Base-by-base conservation (phyloP, 192 early-diverging fungal genomes). In the Podila clonocystis region DNA sequence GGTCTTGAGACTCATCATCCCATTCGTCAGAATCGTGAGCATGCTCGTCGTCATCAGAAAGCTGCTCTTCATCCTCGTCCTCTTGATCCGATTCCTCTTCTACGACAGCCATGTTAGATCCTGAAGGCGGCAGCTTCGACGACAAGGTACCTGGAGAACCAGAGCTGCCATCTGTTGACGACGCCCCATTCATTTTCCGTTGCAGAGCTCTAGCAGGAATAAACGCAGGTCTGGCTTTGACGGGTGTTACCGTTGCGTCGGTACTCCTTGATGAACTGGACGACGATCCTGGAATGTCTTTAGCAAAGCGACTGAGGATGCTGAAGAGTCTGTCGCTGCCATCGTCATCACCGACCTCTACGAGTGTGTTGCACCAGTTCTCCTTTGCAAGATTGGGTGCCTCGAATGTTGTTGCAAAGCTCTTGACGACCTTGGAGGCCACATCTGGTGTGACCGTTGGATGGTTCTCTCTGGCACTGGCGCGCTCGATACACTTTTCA, bases 141-240 rank as follows among this genome's bases (percentile, higher is more conserved):
- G 58, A 24, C 6, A 60, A 34, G 4, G 75, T 28, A 0, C 50
- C 29, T 15, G 60, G 38, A 13, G 55, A 62, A 2, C 50, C 55
- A 20, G 36, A 41, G 34, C 61, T 48, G 1, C 50, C 41, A 24
- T 26, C 58, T 6, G 13, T 9, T 49, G 60, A 28, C 41, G 33
- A 50, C 17, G 6, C 34, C 5, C 61, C 62, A 12, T 61, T 73
- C 26, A 52, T 60, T 33, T 80, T 80, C 26, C 77, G 58, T n/a
- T 80, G 77, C 52, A 80, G 30, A 3, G 65, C 77, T 31, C 71
- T 68, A 13, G 77, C 66, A 48, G 77, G 77, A n/a, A 80, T 80
- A 26, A 80, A 80, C 2, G 77, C 77, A 8, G 77, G 77, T 9
- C 77, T 45, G 5, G 64, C 71, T 26, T 69, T 80, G 48, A 73